Percentiles rank a stretch among this genome's conserved stretches.
phyloP scores from a whole-genome alignment of 257 asterid genomes.

The Leonotis leonurus region DNA sequence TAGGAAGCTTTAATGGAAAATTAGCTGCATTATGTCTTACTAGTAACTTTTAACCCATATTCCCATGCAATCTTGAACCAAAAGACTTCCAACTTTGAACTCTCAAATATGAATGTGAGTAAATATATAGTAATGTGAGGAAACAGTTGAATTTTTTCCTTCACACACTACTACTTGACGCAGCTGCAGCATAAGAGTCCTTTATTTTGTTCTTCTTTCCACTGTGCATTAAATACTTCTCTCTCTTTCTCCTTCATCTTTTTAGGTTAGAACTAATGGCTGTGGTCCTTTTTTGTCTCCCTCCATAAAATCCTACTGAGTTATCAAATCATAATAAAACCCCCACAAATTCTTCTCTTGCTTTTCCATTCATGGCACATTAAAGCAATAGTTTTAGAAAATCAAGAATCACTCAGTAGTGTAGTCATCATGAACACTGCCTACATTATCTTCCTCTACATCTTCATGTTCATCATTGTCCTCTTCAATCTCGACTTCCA shows the following conservation, averaged over 20 bases:
- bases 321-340: conserved; percentile 2
- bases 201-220: neutral
- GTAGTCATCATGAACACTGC: conserved; percentile 9
- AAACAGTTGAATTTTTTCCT: conserved; percentile 3
- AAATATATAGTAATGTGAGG: neutral
- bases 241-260: conserved; percentile 8
- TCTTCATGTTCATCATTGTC: conserved; percentile 22
- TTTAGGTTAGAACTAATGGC: conserved; percentile 8
- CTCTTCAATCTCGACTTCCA: conserved; percentile 23
- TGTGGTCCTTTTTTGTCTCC: conserved; percentile 30
- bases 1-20: conserved; percentile 15
- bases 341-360: neutral
- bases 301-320: neutral
- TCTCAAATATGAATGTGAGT: conserved; percentile 8
- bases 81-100: conserved; percentile 3
- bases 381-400: neutral
- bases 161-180: neutral
- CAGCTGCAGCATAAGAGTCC: conserved; percentile 1
- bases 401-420: conserved; percentile 7
- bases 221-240: conserved; percentile 20
- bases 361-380: neutral
- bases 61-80: conserved; percentile 20
- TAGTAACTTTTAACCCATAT: conserved; percentile 8
- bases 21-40: conserved; percentile 24
- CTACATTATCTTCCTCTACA: conserved; percentile 12